These are phyloP conservation scores for Crithidia expoeki DNA, from an alignment of 208 protist genomes.

Conservation along the genomic window DNA sequence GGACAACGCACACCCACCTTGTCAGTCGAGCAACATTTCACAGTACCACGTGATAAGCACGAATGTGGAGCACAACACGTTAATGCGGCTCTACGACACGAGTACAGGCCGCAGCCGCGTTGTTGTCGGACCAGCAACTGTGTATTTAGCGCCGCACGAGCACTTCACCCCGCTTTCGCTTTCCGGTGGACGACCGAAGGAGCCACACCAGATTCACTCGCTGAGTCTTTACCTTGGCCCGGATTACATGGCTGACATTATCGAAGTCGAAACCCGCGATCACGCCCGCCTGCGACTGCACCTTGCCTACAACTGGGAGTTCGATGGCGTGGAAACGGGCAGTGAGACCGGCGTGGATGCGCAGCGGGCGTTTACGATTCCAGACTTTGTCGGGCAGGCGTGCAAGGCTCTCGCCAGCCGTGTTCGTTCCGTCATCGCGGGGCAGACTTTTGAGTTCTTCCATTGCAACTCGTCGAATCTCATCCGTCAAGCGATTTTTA, in stretches of 20 bases:
- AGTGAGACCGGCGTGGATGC: conserved; percentile 19
- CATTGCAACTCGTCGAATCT: conserved; percentile 94
- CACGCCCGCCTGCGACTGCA: conserved; percentile 93
- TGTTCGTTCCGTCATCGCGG: conserved; percentile 92
- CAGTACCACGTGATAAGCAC: conserved; percentile 24
- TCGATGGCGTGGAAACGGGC: conserved; percentile 43
- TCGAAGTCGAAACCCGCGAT: conserved; percentile 95
- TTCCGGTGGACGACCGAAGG: conserved; percentile 88
- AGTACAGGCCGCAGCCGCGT: conserved; percentile 84
- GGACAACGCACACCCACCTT: conserved; percentile 23
- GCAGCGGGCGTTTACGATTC: conserved; percentile 82
- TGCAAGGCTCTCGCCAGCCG: conserved; percentile 95
- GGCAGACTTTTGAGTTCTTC: conserved; percentile 95
- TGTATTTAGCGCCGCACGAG: conserved; percentile 79
- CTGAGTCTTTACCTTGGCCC: conserved; percentile 94
- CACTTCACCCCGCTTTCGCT: conserved; percentile 80
- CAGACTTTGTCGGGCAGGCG: conserved; percentile 96
- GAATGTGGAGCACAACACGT: conserved; percentile 93
- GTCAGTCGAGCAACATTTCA: conserved; percentile 26
- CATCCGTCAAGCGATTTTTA: conserved; percentile 94
- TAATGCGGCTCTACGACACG: conserved; percentile 95
- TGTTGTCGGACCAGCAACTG: conserved; percentile 65
- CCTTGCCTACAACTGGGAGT: conserved; percentile 98
- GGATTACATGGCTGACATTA: conserved; percentile 95
- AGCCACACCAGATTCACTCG: conserved; percentile 86